Conservation (phyloP, 495 filamentous ascomycete genomes). For the Bombardia bombarda region DNA sequence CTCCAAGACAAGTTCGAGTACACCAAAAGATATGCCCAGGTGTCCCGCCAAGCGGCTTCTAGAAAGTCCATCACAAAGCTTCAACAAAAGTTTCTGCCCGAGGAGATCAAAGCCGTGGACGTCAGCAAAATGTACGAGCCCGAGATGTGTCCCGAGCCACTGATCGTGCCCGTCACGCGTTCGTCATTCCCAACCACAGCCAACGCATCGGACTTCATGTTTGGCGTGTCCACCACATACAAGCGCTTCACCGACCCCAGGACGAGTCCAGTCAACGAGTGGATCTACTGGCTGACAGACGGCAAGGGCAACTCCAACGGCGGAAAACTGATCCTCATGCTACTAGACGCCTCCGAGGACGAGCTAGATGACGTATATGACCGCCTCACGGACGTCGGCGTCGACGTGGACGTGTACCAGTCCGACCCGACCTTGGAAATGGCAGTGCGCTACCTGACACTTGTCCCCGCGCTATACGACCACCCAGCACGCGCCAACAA, state of each 20-base stretch:
- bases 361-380: slow-evolving; percentile 33
- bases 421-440: slow-evolving; percentile 51
- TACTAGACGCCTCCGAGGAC: slow-evolving; percentile 32
- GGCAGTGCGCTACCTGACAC: slow-evolving; percentile 43
- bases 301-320: slow-evolving; percentile 25
- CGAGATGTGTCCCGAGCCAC: slow-evolving; percentile 35
- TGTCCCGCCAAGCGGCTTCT: slow-evolving; percentile 31
- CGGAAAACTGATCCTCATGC: slow-evolving; percentile 37
- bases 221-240: slow-evolving; percentile 54
- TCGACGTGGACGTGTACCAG: slow-evolving; percentile 55
- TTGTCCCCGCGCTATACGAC: slow-evolving; percentile 45
- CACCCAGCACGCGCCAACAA: slow-evolving; percentile 44
- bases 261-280: slow-evolving; percentile 41
- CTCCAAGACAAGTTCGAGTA: slow-evolving; percentile 44
- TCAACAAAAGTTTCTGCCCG: slow-evolving; percentile 34
- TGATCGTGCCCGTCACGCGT: slow-evolving; percentile 36
- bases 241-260: slow-evolving; percentile 46
- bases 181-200: slow-evolving; percentile 39
- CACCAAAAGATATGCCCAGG: slow-evolving; percentile 41
- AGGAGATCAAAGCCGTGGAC: slow-evolving; percentile 34
- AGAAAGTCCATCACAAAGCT: slow-evolving; percentile 42
- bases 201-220: slow-evolving; percentile 43
- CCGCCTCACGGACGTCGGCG: slow-evolving; percentile 39
- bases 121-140: slow-evolving; percentile 32
- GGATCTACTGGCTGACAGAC: slow-evolving; percentile 53